Percentiles rank a stretch among this genome's conserved stretches.
Conservation (phyloP, 352 stramenopile species). For the Phytophthora boehmeriae region DNA sequence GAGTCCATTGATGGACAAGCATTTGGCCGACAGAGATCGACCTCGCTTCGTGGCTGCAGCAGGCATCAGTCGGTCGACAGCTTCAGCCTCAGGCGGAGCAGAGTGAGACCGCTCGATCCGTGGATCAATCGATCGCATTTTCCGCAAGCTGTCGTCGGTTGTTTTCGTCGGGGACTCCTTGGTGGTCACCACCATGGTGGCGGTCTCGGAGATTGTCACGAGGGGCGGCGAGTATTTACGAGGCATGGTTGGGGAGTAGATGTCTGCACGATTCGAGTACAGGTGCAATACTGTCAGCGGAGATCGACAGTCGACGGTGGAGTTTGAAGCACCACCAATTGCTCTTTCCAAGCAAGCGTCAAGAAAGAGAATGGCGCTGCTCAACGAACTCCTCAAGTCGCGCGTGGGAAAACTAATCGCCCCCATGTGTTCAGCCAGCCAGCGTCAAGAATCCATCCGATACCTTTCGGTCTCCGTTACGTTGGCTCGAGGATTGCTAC, state of each 20-base stretch:
- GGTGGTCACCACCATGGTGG: conserved; percentile 42
- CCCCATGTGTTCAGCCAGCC: conserved; percentile 1
- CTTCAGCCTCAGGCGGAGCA: conserved; percentile 32
- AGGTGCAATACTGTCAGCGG: conserved; percentile 12
- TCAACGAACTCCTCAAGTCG: conserved; percentile 15
- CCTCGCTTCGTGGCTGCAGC: conserved; percentile 5
- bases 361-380: conserved; percentile 12
- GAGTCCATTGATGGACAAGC: conserved; percentile 17
- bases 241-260: conserved; percentile 20
- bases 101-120: conserved; percentile 33
- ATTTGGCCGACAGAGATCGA: conserved; percentile 27
- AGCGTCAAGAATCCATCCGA: conserved; percentile 9
- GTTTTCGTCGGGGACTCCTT: conserved; percentile 10
- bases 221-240: conserved; percentile 63
- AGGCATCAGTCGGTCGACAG: conserved; percentile 14
- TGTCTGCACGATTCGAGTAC: conserved; percentile 1
- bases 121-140: conserved; percentile 3
- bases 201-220: conserved; percentile 63
- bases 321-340: background rate
- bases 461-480: conserved; percentile 15
- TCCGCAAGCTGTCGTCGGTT: background rate
- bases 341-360: background rate
- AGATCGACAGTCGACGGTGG: background rate
- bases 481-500: conserved; percentile 3
- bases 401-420: conserved; percentile 3